phyloP scores from a whole-genome alignment of 140 eudicot genomes.

The Bidens hawaiensis region DNA sequence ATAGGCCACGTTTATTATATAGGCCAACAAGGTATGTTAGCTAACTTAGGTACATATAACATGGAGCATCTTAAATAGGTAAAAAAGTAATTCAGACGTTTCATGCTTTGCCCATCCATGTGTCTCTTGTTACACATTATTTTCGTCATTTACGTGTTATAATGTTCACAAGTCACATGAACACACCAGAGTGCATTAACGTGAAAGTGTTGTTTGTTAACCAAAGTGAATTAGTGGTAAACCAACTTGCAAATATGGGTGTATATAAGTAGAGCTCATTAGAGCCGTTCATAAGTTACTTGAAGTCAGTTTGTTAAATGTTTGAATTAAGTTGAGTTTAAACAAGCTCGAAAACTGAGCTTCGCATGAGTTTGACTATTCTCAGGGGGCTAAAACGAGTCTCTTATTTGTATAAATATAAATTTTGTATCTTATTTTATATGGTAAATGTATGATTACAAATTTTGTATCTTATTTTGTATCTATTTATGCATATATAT shows the following conservation, averaged over 20 bases:
- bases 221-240: neutral
- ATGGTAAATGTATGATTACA: no score
- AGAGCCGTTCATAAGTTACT: neutral
- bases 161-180: neutral
- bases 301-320: neutral
- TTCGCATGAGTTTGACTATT: neutral
- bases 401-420: neutral
- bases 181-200: neutral
- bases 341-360: neutral
- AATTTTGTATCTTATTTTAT: no score
- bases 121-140: constrained; percentile 20
- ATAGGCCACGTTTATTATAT: neutral
- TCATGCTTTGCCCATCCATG: neutral
- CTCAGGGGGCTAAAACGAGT: neutral
- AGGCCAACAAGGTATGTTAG: constrained; percentile 2
- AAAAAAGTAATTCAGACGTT: neutral
- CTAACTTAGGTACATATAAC: neutral
- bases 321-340: neutral
- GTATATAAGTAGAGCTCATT: neutral
- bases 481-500: no score
- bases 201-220: neutral
- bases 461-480: no score
- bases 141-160: neutral
- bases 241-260: neutral
- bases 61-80: neutral